Base-by-base conservation (phyloP, 2,329 filamentous ascomycete genomes). In the Myriosclerotinia curreyana region DNA sequence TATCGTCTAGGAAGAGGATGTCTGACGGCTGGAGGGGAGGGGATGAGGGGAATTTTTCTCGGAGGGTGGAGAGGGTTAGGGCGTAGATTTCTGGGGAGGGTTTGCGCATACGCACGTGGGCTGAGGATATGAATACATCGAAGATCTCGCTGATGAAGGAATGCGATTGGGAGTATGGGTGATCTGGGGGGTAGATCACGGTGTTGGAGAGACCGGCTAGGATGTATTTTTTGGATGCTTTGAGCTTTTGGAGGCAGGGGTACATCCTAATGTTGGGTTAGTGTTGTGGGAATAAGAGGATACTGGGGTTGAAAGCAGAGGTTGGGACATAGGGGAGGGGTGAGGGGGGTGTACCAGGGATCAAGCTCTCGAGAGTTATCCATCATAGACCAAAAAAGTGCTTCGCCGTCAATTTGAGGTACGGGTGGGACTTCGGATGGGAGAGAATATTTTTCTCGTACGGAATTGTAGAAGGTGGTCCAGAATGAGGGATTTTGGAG, bases 381-480 rank as follows among this genome's bases (percentile, higher is more conserved):
- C 92, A 98, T 97, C 93, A 98, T 98, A 71, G 89, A 84, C 83
- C 91, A 89, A 78, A 96, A 97, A 36, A 98, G 56, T 89, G 79
- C 86, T 74, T 92, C 86, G 17, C 85, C 90, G 72, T 98, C 88
- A 53, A 98, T 82, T 2, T 80, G 76, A 0, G 94, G 94, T 0
- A 92, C 74, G 0, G 86, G 81, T 1, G 91, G 90, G 0, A 82
- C 71, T 66, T 72, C 28, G 76, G 76, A 15, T 79, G 76, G 31
- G 65, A 74, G 1, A 20, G 66, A 80, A 73, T 72, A 77, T 72
- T 63, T 76, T 20, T 49, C 38, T 12, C 42, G 54, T 3, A 67
- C 64, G 81, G 79, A 38, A 72, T 71, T 52, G 77, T 86, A 83
- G 73, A 85, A 98, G 8, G 81, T 77, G 28, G 81, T 77, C 95